Evolutionary conservation across 2,329 filamentous ascomycete species (phyloP).

Genomic region (Phialemoniopsis sp.): DNA sequence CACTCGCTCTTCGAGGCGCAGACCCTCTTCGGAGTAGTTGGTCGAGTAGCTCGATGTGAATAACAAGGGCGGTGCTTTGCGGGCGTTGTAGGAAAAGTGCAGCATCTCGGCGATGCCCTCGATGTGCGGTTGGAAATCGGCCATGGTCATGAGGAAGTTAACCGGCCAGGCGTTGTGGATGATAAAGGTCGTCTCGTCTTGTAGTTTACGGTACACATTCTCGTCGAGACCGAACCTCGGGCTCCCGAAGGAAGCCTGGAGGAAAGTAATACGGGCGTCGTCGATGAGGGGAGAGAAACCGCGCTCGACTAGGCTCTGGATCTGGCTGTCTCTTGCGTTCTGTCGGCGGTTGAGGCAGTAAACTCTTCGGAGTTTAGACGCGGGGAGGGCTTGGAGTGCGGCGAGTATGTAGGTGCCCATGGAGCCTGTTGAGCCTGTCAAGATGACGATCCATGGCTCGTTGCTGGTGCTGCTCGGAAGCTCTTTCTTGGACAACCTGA

Average conservation of each 20-base stretch:
- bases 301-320: no score
- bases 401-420: constrained; percentile 43
- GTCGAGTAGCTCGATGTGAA: no score
- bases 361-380: constrained; percentile 31
- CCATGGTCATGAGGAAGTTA: constrained; percentile 43
- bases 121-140: constrained; percentile 40
- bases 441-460: constrained; percentile 31
- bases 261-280: constrained; percentile 37
- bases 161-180: constrained; percentile 46
- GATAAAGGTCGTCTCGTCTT: constrained; percentile 27
- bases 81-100: constrained; percentile 20
- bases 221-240: constrained; percentile 32
- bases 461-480: no score
- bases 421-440: constrained; percentile 46
- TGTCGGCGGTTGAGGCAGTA: constrained; percentile 49
- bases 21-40: no score
- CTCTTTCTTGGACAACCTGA: no score
- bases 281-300: constrained; percentile 21
- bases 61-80: no score
- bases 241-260: constrained; percentile 42
- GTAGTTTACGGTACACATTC: constrained; percentile 19
- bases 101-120: constrained; percentile 34
- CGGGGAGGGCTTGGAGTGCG: constrained; percentile 21
- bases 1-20: no score
- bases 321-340: no score